Conservation (phyloP, 2,329 filamentous ascomycete species). For the Colletotrichum liriopes region DNA sequence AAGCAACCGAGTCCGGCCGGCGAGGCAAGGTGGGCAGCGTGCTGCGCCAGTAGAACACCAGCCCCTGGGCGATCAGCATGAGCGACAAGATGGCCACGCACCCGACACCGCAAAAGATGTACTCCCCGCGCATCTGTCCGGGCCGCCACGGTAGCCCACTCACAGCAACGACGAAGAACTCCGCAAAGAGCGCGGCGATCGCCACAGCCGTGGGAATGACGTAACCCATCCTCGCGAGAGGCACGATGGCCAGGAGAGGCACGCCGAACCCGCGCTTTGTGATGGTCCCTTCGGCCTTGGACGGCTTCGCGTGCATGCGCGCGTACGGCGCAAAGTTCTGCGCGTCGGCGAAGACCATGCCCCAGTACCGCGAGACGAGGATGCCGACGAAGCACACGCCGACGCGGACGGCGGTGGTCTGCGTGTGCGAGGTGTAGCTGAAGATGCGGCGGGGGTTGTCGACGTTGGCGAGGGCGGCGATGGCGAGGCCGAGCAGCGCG, state of each 20-base stretch:
- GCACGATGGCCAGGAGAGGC: background rate
- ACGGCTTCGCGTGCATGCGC: conserved; percentile 41
- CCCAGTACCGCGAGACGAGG: conserved; percentile 44
- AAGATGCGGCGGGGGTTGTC: conserved; percentile 45
- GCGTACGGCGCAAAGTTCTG: conserved; percentile 46
- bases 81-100: conserved; percentile 35
- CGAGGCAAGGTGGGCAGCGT: conserved; percentile 45
- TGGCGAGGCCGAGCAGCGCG: conserved; percentile 45
- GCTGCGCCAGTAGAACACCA: conserved; percentile 44
- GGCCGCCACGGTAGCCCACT: conserved; percentile 47
- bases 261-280: background rate
- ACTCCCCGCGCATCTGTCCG: conserved; percentile 46
- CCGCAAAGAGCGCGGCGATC: conserved; percentile 43
- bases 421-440: conserved; percentile 29
- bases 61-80: conserved; percentile 44
- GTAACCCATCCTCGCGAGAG: background rate
- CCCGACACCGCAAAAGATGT: conserved; percentile 43
- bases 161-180: conserved; percentile 46
- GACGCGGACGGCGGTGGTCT: conserved; percentile 43
- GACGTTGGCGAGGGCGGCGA: conserved; percentile 43
- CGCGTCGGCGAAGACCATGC: conserved; percentile 45
- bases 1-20: conserved; percentile 45
- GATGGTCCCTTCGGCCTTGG: conserved; percentile 35
- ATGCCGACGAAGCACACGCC: conserved; percentile 44
- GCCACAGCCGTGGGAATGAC: conserved; percentile 43